phyloP scores from a whole-genome alignment of 225 moss, liverwort and hornwort genomes.

The Ulota crispa region DNA sequence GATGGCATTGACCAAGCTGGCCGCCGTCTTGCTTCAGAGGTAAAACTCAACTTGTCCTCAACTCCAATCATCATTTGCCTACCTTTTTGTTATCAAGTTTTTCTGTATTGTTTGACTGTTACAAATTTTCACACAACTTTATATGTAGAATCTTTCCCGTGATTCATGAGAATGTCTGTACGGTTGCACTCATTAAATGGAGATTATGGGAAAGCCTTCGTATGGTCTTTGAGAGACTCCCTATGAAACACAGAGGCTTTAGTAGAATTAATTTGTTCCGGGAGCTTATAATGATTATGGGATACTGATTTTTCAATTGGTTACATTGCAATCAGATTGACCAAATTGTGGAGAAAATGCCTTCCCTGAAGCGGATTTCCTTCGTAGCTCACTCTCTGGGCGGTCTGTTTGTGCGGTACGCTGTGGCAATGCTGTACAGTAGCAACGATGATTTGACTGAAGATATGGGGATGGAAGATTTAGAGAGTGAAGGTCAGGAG shows the following conservation, averaged over 20 bases:
- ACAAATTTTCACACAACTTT: neutral
- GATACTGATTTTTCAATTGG: slow-evolving; percentile 16
- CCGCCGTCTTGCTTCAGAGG: slow-evolving; percentile 86
- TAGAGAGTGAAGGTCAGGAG: slow-evolving; percentile 46
- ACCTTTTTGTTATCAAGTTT: neutral
- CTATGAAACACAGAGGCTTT: neutral
- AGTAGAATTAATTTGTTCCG: neutral
- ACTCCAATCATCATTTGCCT: slow-evolving; percentile 7
- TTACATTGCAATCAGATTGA: slow-evolving; percentile 42
- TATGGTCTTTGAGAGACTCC: neutral
- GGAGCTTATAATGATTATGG: neutral
- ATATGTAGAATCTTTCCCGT: neutral
- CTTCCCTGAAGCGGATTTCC: slow-evolving; percentile 83
- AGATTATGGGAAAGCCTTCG: neutral
- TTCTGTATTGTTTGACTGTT: neutral
- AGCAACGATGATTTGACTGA: slow-evolving; percentile 27
- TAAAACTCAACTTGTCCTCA: neutral
- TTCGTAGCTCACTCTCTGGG: slow-evolving; percentile 93
- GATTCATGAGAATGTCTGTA: neutral
- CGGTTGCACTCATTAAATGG: neutral
- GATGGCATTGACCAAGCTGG: slow-evolving; percentile 84
- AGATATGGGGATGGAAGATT: slow-evolving; percentile 36
- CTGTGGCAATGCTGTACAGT: slow-evolving; percentile 66
- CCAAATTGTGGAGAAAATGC: slow-evolving; percentile 66
- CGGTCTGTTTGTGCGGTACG: slow-evolving; percentile 84